phyloP scores from a whole-genome alignment of 1,284 basidiomycete genomes.

The Neolentinus lepideus region DNA sequence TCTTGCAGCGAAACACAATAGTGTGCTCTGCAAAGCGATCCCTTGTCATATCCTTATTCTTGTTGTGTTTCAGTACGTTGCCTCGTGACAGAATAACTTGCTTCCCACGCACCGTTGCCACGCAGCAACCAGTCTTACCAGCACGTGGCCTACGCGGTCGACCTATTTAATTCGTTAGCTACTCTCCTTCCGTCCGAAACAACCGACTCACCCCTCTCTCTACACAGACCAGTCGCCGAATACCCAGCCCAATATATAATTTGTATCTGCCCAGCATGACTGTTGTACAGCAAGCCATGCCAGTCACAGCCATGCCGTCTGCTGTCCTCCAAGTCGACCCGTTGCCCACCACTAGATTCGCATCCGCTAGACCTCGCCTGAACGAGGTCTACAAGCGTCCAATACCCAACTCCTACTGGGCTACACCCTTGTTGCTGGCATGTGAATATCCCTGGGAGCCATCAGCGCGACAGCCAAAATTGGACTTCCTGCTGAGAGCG shows the following conservation, averaged over 20 bases:
- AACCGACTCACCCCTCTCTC: not conserved
- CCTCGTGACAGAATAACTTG: not conserved
- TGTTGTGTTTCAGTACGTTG: not conserved
- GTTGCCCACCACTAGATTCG: not conserved
- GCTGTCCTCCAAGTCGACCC: not conserved
- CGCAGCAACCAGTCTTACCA: not conserved
- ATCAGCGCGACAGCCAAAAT: slow-evolving; percentile 38
- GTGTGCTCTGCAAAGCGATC: not conserved
- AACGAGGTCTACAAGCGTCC: slow-evolving; percentile 29
- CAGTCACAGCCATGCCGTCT: not conserved
- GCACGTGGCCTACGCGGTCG: not conserved
- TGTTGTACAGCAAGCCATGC: slow-evolving; percentile 1
- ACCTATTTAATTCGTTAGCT: not conserved
- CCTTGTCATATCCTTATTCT: too few relatives aligned
- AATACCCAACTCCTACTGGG: slow-evolving; percentile 78
- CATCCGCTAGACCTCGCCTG: not conserved
- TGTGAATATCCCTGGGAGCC: slow-evolving; percentile 77
- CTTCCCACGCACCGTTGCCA: not conserved
- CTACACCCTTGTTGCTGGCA: slow-evolving; percentile 58
- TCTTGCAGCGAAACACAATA: not conserved
- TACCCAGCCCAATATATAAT: not conserved
- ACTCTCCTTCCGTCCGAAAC: not conserved
- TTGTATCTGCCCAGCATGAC: not conserved
- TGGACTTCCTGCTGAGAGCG: slow-evolving; percentile 59
- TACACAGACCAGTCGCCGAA: not conserved